Evolutionary conservation across 1,284 basidiomycete genomes (phyloP).

Genomic region (Puccinia hordei): DNA sequence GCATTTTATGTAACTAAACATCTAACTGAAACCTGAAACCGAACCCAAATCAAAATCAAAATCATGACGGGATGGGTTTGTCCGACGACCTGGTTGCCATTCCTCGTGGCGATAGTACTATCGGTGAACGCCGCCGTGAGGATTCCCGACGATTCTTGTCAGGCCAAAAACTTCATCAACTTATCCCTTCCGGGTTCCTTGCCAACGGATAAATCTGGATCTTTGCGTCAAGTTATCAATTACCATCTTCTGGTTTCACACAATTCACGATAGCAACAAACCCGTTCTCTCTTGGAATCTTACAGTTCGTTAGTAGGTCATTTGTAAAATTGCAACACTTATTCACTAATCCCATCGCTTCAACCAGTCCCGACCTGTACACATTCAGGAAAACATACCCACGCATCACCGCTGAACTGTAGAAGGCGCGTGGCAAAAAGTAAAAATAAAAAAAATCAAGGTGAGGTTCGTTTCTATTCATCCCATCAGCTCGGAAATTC

Average conservation of each 20-base stretch:
- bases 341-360: not conserved
- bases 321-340: not conserved
- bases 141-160: constrained; percentile 23
- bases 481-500: not conserved
- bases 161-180: not conserved
- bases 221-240: not conserved
- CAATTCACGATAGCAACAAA: no score
- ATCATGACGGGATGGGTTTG: not conserved
- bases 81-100: constrained; percentile 25
- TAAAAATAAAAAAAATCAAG: not conserved
- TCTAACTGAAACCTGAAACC: not conserved
- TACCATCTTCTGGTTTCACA: no score
- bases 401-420: not conserved
- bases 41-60: no score
- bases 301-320: not conserved
- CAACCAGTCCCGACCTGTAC: not conserved
- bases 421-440: no score
- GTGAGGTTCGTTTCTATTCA: not conserved
- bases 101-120: not conserved
- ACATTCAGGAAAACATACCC: not conserved
- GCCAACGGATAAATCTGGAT: not conserved
- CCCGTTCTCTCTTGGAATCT: not conserved
- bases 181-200: constrained; percentile 4
- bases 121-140: not conserved
- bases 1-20: not conserved